Conservation (phyloP, 805 yeast species). For the Candida wancherniae region DNA sequence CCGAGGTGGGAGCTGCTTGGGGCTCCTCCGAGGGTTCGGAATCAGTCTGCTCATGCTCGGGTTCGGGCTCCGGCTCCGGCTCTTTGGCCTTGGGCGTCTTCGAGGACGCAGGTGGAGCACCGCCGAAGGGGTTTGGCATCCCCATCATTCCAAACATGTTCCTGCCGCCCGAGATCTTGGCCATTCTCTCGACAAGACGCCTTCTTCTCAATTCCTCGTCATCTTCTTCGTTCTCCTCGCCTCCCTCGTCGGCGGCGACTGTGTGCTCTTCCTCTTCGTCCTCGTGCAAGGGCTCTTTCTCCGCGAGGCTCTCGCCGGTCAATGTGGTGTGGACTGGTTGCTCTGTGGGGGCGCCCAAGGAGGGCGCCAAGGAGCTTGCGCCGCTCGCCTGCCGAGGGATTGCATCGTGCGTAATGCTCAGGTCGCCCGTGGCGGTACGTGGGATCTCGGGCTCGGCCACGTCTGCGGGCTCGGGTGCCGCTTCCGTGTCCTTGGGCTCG, state of each 20-base stretch:
- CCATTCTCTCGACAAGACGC: constrained; percentile 88
- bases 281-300: constrained; percentile 30
- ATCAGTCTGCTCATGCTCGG: not conserved
- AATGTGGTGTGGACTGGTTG: too few species aligned
- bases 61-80: constrained; percentile 1
- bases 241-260: constrained; percentile 38
- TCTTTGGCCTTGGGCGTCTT: constrained; percentile 11
- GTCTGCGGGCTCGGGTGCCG: too few species aligned
- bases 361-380: too few species aligned
- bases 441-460: too few species aligned
- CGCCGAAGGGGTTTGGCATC: constrained; percentile 39
- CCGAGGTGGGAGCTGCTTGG: not conserved
- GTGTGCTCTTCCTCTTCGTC: constrained; percentile 45
- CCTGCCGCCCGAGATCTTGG: constrained; percentile 86
- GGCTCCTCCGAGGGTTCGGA: not conserved
- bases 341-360: too few species aligned
- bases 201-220: constrained; percentile 73
- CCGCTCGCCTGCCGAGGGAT: too few species aligned
- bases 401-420: too few species aligned
- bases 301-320: not conserved
- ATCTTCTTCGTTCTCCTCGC: constrained; percentile 47
- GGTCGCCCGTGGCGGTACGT: too few species aligned
- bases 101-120: constrained; percentile 13
- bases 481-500: not conserved
- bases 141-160: constrained; percentile 76